Percentiles rank a stretch among this genome's conserved stretches.
Evolutionary conservation across 164 flowering plant genomes (phyloP).

Genomic region (Berberis thunbergii): DNA sequence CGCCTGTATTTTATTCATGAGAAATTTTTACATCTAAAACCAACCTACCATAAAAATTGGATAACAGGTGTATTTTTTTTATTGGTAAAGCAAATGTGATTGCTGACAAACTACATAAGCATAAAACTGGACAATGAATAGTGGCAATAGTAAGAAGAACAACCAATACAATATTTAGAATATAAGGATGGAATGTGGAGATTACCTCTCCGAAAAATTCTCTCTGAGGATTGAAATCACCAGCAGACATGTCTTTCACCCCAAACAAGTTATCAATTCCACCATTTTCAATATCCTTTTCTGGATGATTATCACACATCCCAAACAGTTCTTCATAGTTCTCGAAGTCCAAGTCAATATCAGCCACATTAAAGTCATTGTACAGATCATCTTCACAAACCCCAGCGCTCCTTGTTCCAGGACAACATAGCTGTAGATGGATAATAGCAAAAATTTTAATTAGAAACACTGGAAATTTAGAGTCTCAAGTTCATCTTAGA

Average conservation of each 20-base stretch:
- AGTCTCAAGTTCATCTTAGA: not conserved
- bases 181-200: conserved; percentile 2
- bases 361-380: conserved; percentile 66
- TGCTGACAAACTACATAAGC: too few species aligned
- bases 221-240: conserved; percentile 43
- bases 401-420: conserved; percentile 34
- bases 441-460: not conserved
- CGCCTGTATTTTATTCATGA: too few species aligned
- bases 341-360: conserved; percentile 65
- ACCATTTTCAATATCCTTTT: conserved; percentile 60
- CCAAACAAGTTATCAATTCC: conserved; percentile 72
- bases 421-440: conserved; percentile 32
- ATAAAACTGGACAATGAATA: too few species aligned
- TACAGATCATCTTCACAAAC: conserved; percentile 48
- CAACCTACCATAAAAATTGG: too few species aligned
- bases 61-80: too few species aligned
- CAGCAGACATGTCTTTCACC: conserved; percentile 38
- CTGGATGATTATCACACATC: conserved; percentile 39
- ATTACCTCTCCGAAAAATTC: conserved; percentile 46
- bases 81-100: too few species aligned
- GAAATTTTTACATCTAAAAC: too few species aligned
- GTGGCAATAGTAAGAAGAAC: too few species aligned
- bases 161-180: not conserved
- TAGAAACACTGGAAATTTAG: not conserved
- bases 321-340: conserved; percentile 89